Evolutionary conservation across 176 grass and related monocot genomes (phyloP), one percentile per base, ranked within the genome.

Genomic region (Aegilops bicornis): DNA sequence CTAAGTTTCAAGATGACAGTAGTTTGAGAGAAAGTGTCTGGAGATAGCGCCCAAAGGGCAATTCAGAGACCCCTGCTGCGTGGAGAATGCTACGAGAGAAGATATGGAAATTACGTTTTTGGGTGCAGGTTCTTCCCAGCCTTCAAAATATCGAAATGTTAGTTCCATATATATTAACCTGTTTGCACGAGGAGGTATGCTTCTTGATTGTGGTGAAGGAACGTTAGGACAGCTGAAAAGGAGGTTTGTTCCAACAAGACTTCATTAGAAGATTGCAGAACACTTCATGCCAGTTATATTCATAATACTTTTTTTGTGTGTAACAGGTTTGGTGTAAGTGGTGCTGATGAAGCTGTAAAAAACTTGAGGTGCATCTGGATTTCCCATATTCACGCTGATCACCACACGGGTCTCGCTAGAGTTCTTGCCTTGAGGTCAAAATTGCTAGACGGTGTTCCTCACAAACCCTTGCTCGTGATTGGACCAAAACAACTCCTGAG

Each of bases 381-480:
- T 76, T 98, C 96, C 59, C 93, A 98, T 90, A 98, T 98, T 85
- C 96, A 98, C 69, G 96, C 93, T 82, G 96, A 98, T 89, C 96
- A 98, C 83, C 93, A 98, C 79, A 92, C 96, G 20, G 93, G 96
- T 39, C 73, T 98, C 29, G 93, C 88, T 78, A 94, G 93, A 94
- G 80, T 98, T 92, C 91, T 98, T 82, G 91, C 93, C 48, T 87
- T 96, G 40, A 79, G 96, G 33, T 92, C 77, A 79, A 91, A 91
- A 9, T 86, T 98, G 84, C 79, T 96, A 33, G 90, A 82, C 31
- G 84, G 82, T 69, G 29, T 87, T 59, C 68, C 82, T 77, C 96
- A 96, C 39, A 86, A 92, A 42, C 90, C 93, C 43, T 86, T 98
- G 81, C 91, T 98, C 54, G 93, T 96, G 69, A 91, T 98, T 91